phyloP scores from a whole-genome alignment of 805 yeast genomes.

The Saccharomycopsis fibuligera region DNA sequence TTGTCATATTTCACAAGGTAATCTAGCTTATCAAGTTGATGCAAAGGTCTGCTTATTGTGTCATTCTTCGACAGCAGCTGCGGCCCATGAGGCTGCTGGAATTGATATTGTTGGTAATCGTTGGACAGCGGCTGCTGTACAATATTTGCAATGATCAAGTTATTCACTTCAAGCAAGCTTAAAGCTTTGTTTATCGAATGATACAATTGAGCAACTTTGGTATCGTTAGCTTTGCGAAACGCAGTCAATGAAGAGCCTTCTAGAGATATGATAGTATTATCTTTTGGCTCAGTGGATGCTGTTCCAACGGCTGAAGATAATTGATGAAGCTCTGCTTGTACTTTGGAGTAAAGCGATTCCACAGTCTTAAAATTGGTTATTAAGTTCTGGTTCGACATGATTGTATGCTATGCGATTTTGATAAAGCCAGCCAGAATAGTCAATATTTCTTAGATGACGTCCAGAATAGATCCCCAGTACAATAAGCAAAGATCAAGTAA shows the following conservation, averaged over 20 bases:
- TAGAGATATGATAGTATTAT: too few relatives aligned
- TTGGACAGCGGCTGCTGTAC: too few relatives aligned
- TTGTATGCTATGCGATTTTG: background rate
- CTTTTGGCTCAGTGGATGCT: background rate
- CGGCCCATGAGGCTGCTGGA: too few relatives aligned
- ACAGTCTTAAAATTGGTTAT: background rate
- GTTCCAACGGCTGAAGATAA: background rate
- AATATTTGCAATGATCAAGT: background rate
- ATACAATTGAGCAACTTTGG: background rate
- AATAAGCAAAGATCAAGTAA: background rate
- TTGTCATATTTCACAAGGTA: constrained; percentile 15
- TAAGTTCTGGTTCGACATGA: constrained; percentile 4
- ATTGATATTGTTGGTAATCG: too few relatives aligned
- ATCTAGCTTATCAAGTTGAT: constrained; percentile 1
- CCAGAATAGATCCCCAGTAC: background rate
- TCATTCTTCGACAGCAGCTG: too few relatives aligned
- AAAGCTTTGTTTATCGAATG: background rate
- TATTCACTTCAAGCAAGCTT: background rate
- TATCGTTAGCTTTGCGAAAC: background rate
- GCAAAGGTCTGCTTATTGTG: too few relatives aligned
- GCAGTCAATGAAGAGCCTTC: too few relatives aligned
- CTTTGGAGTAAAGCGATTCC: background rate
- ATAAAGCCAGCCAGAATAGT: background rate
- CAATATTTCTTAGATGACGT: background rate
- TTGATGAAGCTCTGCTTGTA: background rate